Evolutionary conservation across 169 alveolate genomes (phyloP).

Genomic region (Cyclospora cayetanensis): DNA sequence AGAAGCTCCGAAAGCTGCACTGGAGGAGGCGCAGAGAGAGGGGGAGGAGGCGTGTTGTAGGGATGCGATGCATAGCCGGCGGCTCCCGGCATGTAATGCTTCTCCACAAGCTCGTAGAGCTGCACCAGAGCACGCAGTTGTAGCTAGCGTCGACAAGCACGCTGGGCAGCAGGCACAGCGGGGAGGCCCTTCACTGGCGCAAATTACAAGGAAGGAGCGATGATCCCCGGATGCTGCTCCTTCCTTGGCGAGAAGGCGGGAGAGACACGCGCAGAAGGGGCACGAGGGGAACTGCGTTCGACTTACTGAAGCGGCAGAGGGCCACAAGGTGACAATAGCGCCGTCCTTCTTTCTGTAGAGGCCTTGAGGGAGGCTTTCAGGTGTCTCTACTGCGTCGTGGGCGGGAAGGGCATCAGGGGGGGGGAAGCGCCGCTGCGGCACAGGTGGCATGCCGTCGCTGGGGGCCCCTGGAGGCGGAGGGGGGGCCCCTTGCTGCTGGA

Average conservation of each 20-base stretch:
- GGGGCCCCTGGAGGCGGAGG: no score
- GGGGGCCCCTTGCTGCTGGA: neutral
- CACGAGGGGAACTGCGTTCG: no score
- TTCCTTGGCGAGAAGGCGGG: no score
- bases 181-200: no score
- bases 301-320: conserved; percentile 23
- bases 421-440: neutral
- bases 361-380: neutral
- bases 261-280: no score
- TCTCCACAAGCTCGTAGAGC: conserved; percentile 34
- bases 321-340: neutral
- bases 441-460: neutral
- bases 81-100: conserved; percentile 16
- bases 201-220: no score
- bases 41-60: conserved; percentile 17
- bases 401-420: neutral
- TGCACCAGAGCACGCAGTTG: neutral
- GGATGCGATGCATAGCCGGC: neutral
- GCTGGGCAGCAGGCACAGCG: no score
- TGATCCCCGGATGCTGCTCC: no score
- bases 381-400: no score
- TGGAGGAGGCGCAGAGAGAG: neutral
- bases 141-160: no score
- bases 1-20: neutral
- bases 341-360: conserved; percentile 15